phyloP scores from a whole-genome alignment of 305 asterid species.

The Fraxinus angustifolia region DNA sequence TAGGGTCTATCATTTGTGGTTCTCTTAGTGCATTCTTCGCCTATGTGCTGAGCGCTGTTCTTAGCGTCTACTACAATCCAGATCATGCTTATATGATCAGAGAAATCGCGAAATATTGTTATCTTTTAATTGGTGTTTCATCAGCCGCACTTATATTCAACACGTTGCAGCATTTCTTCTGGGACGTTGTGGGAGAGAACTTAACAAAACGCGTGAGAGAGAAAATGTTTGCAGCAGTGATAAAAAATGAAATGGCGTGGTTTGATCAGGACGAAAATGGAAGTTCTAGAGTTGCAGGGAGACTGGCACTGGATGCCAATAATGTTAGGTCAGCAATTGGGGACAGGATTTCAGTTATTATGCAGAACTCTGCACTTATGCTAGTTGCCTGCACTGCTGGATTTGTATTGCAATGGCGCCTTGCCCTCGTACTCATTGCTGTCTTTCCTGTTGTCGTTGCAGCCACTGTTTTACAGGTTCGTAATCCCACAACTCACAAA shows the following conservation, averaged over 20 bases:
- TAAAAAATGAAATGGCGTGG: constrained; percentile 92
- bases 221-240: constrained; percentile 77
- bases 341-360: constrained; percentile 87
- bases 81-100: constrained; percentile 66
- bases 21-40: constrained; percentile 97
- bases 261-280: constrained; percentile 93
- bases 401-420: constrained; percentile 93
- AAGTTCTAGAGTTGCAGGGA: constrained; percentile 84
- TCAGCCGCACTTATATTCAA: constrained; percentile 94
- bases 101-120: constrained; percentile 86
- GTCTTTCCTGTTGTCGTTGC: constrained; percentile 96
- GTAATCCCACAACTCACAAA: constrained; percentile 11
- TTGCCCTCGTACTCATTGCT: constrained; percentile 83
- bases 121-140: constrained; percentile 82
- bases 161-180: constrained; percentile 87
- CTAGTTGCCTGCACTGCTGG: constrained; percentile 99
- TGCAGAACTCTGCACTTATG: constrained; percentile 99
- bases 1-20: constrained; percentile 91
- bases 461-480: constrained; percentile 92
- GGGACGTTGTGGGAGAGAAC: constrained; percentile 97
- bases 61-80: constrained; percentile 87
- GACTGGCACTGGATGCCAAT: constrained; percentile 91
- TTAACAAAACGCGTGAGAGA: constrained; percentile 85
- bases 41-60: constrained; percentile 89
- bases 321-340: constrained; percentile 99